These are phyloP conservation scores for Paecilomyces formosus DNA, from an alignment of 2,329 filamentous ascomycete species.

Conservation along the genomic window DNA sequence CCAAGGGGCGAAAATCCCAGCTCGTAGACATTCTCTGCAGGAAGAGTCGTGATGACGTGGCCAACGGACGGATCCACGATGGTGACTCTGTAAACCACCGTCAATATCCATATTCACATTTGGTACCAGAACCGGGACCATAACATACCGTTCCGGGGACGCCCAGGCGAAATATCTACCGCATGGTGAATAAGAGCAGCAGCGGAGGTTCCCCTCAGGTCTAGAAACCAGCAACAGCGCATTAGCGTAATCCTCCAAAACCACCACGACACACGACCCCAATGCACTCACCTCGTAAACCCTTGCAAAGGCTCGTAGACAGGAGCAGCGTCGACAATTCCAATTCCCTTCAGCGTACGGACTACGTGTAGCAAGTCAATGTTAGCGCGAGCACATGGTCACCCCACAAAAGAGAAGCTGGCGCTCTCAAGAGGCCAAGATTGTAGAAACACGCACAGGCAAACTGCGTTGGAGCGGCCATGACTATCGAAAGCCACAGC, in stretches of 20 bases:
- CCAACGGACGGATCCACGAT: slow-evolving; percentile 77
- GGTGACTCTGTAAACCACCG: slow-evolving; percentile 52
- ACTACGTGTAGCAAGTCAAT: slow-evolving; percentile 36
- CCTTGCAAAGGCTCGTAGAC: slow-evolving; percentile 77
- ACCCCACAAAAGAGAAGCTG: neutral
- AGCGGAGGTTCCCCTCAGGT: slow-evolving; percentile 90
- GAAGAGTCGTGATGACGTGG: slow-evolving; percentile 64
- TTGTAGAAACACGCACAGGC: slow-evolving; percentile 53
- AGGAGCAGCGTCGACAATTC: slow-evolving; percentile 84
- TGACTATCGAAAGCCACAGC: slow-evolving; percentile 88
- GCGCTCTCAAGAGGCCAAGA: neutral
- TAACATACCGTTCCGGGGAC: slow-evolving; percentile 61
- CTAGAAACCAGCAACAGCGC: slow-evolving; percentile 35
- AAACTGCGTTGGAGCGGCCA: slow-evolving; percentile 90
- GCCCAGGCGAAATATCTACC: slow-evolving; percentile 96
- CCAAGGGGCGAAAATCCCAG: slow-evolving; percentile 88
- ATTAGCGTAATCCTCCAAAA: slow-evolving; percentile 6
- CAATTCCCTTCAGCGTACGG: slow-evolving; percentile 94
- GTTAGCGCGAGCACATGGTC: neutral
- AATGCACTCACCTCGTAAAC: slow-evolving; percentile 51
- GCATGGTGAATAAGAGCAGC: slow-evolving; percentile 90
- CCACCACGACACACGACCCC: neutral
- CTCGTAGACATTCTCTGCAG: slow-evolving; percentile 82
- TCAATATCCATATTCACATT: neutral
- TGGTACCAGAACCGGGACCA: neutral